Base-by-base conservation (phyloP, 106 monocot genomes). In the Dioscorea dumetorum region DNA sequence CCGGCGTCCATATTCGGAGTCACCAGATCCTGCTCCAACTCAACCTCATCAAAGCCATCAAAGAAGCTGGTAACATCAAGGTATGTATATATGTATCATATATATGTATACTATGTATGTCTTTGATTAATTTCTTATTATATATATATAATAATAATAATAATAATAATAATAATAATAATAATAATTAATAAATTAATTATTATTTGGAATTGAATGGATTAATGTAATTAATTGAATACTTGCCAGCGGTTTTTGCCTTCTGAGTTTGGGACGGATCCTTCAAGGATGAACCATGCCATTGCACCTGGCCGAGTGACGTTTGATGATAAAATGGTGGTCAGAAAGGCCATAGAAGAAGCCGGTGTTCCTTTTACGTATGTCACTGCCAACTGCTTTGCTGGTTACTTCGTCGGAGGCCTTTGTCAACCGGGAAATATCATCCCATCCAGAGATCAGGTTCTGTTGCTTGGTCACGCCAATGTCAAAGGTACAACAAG, bases 21-120 rank as follows among this genome's bases (percentile, higher is more conserved):
- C 74, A 84, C 57, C 71, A 84, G 4, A 88, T 88, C 68, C 88
- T 75, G 8, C 83, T 84, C 60, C 88, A 88, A 78, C 78, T 84
- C 28, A 81, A 76, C 73, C 88, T 88, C n/a, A 78, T 88, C 6
- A 73, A 81, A 4, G 87, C 87, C 58, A 87, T 87, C 23, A 83
- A 72, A 61, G 83, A 87, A 64, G 80, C 87, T 2, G 83, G 87
- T 24, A 87, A 83, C 57, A 58, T 87, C 60, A 77, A 87, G 87
- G 87, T 80, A 51, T 48, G 4, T 5, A 48, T 65, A 11, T 20
- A 12, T 49, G 12, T 0, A 5, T 6, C 16, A 50, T 14, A 51
- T 19, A 57, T 17, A 28, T 24, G 0, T 53, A 54, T 23, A 24
- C 3, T 34, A 34, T 34, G 4, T 34, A 34, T 7, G 34, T 34